Evolutionary conservation across 768 basidiomycete genomes (phyloP), one percentile per base, ranked within the genome.

Genomic region (Mrakia blollopis): DNA sequence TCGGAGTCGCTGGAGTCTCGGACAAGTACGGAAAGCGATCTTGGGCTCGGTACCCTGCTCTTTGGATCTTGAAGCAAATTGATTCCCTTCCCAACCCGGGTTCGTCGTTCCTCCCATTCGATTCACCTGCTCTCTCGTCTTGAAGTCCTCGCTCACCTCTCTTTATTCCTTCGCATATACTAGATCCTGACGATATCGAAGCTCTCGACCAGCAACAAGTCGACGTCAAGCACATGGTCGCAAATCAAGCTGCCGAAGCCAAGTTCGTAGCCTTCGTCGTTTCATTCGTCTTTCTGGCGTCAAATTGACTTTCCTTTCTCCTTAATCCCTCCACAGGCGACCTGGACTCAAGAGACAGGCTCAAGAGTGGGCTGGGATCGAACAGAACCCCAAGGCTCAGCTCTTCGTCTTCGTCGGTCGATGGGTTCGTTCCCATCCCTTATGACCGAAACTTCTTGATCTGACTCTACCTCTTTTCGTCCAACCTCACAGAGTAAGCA

Each of bases 11-110:
- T 60, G 94, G 94, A 86, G 94, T 97, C 54, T 96, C 94, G 2
- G 94, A 97, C 87, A 97, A 97, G 85, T 95, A 97, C 81, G 94
- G 94, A 35, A 97, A 97, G 85, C 93, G 94, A 67, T 91, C 90
- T 80, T 97, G 94, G 94, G 94, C 94, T 69, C 89, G 94, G 73
- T 97, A 97, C 84, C 94, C 94, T 44, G 94, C 94, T 18, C 87
- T 97, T 3, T 97, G 94, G 94, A 95, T 93, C 5, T 86, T 97
- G 78, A 94, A 94, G 82, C 93, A 94, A 80, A 94, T 97, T 79
- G 94, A 96, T 83, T 96, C 94, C 3, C 85, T 97, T 52, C 94
- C 94, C 9, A 97, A 97, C 84, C 94, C 94, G 5, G 47, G 47
- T 50, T 50, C 47, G 47, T 50, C 39, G 39, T 11, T 5, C 11